Evolutionary conservation across 345 rosid species (phyloP).

Genomic region (Syzygium aqueum): DNA sequence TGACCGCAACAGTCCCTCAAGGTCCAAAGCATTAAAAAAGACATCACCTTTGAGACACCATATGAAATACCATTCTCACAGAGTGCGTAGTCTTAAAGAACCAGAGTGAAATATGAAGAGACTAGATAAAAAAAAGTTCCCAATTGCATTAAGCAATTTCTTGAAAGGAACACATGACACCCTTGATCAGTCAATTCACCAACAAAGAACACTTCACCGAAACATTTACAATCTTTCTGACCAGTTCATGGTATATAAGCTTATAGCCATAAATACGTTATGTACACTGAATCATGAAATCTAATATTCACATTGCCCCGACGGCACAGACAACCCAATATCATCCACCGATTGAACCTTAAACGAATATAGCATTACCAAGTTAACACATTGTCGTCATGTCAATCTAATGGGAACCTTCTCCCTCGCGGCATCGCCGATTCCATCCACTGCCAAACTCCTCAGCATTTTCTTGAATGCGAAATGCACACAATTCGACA

Average conservation of each 20-base stretch:
- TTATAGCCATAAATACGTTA: neutral
- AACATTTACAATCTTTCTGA: neutral
- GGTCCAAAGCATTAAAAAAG: neutral
- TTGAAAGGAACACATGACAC: neutral
- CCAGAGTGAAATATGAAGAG: neutral
- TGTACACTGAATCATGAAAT: constrained; percentile 3
- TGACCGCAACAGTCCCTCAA: neutral
- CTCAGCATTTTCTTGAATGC: constrained; percentile 67
- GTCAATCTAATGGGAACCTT: constrained; percentile 46
- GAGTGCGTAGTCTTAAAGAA: neutral
- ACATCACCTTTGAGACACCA: neutral
- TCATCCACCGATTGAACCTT: neutral
- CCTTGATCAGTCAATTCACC: neutral
- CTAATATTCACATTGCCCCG: neutral
- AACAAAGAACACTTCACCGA: neutral
- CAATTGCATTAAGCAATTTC: neutral
- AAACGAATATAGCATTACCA: neutral
- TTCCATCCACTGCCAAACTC: constrained; percentile 23
- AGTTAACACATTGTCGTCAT: constrained; percentile 35
- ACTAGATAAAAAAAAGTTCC: neutral
- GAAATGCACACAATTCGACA: constrained; percentile 80
- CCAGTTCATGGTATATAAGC: neutral
- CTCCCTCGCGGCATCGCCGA: constrained; percentile 38
- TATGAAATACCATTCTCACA: neutral
- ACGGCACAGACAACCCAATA: neutral